Base-by-base conservation (phyloP, 768 basidiomycete genomes). In the Collybia sordida region DNA sequence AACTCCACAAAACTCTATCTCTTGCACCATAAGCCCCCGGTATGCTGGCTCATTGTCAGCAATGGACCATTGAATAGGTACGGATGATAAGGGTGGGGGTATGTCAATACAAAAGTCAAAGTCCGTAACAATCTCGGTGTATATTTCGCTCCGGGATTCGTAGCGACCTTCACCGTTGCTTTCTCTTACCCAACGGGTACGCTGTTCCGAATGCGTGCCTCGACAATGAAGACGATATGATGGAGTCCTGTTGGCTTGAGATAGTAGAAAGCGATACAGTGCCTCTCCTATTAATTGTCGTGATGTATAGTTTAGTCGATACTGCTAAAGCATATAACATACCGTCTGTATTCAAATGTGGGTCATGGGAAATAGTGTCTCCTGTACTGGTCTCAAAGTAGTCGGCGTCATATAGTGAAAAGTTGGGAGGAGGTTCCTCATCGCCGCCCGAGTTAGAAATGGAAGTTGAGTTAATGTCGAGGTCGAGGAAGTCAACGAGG, bases 321-420 rank as follows among this genome's bases (percentile, higher is more conserved):
- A 25, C 47, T 73, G 9, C 21, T 31, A 31, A 14, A 31, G 38
- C 15, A 18, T 12, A 37, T 21, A 31, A 49, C 51, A 8, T 41
- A 68, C 85, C 85, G 56, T 88, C 86, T 42, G 76, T 65, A 50
- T 88, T 88, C 40, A 88, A 64, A 59, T 87, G 85, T 4, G 63
- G 68, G 56, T 90, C 89, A 62, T 90, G 88, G 12, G 87, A 86
- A 46, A 90, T 67, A 51, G 87, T 70, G 40, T 82, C 64, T 2
- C 81, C 82, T 36, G 68, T 49, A 27, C 64, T 64, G 1, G 69
- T 69, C 19, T 75, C 65, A 54, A 80, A 83, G 65, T 72, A 82
- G 51, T 85, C 76, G 17, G 88, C 85, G 12, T 81, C 66, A 59
- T 89, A 89, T 0, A 75, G 78, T 1, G 81, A 61, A 55, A 88